Percentiles rank a stretch among this genome's conserved stretches.
Conservation (phyloP, 2,329 filamentous ascomycete species). For the Ophiostoma novo-ulmi region DNA sequence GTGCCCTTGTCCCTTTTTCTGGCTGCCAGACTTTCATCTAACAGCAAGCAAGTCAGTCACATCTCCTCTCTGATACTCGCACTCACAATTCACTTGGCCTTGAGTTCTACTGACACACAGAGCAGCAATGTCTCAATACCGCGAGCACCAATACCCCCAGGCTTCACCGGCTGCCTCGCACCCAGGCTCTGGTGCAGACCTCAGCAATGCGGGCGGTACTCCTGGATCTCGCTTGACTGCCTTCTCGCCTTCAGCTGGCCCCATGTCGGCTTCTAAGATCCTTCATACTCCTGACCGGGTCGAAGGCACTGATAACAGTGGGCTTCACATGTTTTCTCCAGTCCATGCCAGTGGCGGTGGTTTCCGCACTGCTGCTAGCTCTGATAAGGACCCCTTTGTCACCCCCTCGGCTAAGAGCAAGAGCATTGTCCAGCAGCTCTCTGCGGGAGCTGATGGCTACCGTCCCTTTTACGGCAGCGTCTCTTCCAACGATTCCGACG, state of each 20-base stretch:
- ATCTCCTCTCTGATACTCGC: neutral
- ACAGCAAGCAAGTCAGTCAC: neutral
- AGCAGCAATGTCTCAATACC: slow-evolving; percentile 38
- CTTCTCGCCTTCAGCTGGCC: slow-evolving; percentile 56
- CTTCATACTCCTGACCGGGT: slow-evolving; percentile 34
- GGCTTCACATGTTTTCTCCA: slow-evolving; percentile 29
- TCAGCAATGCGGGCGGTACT: slow-evolving; percentile 42
- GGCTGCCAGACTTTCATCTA: neutral
- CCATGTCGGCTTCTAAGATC: slow-evolving; percentile 39
- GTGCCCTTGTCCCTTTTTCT: slow-evolving; percentile 11
- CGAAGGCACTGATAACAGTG: slow-evolving; percentile 11
- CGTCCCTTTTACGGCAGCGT: slow-evolving; percentile 43
- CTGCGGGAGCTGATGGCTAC: slow-evolving; percentile 59
- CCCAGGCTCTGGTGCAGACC: slow-evolving; percentile 17
- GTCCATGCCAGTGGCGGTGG: slow-evolving; percentile 29
- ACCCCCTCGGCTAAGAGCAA: slow-evolving; percentile 36
- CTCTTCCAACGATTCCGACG: slow-evolving; percentile 28
- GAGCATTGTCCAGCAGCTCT: slow-evolving; percentile 46
- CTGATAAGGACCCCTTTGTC: slow-evolving; percentile 53
- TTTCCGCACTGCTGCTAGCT: slow-evolving; percentile 29
- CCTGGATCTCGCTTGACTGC: slow-evolving; percentile 59
- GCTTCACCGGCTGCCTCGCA: slow-evolving; percentile 47
- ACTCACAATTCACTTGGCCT: neutral
- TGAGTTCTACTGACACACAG: neutral
- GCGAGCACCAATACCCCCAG: slow-evolving; percentile 39